Percentiles rank a stretch among this genome's conserved stretches.
phyloP scores from a whole-genome alignment of 345 rosid genomes.

The Populus davidiana region DNA sequence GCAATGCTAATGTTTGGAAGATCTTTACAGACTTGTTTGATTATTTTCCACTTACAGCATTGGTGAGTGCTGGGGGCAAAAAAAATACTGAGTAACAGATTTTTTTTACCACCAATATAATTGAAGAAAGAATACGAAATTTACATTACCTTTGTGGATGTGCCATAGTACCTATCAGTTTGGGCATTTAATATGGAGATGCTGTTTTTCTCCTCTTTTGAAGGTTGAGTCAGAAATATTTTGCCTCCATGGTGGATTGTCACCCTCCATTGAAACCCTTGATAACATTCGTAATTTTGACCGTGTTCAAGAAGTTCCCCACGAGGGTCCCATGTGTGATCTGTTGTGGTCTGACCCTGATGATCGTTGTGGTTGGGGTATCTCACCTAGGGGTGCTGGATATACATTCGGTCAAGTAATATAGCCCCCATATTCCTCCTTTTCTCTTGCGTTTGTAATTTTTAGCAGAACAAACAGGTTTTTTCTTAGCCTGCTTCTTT shows the following conservation, averaged over 20 bases:
- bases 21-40: conserved; percentile 89
- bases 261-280: conserved; percentile 88
- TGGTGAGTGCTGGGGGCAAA: conserved; percentile 54
- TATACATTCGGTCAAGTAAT: conserved; percentile 94
- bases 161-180: neutral
- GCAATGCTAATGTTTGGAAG: conserved; percentile 94
- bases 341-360: conserved; percentile 98
- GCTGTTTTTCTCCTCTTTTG: conserved; percentile 16
- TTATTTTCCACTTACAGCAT: conserved; percentile 90
- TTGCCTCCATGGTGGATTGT: conserved; percentile 89
- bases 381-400: conserved; percentile 96
- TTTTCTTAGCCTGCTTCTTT: neutral
- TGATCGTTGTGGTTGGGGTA: conserved; percentile 96
- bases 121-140: neutral
- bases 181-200: conserved; percentile 6
- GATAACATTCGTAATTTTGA: conserved; percentile 90
- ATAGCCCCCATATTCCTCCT: neutral
- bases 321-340: conserved; percentile 99
- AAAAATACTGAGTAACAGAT: neutral
- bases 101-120: neutral
- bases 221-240: conserved; percentile 96
- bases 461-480: neutral
- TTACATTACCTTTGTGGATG: neutral
- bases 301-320: conserved; percentile 95
- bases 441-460: neutral